Conservation (phyloP, 176 grass and related monocot species). For the Musa schizocarpa region DNA sequence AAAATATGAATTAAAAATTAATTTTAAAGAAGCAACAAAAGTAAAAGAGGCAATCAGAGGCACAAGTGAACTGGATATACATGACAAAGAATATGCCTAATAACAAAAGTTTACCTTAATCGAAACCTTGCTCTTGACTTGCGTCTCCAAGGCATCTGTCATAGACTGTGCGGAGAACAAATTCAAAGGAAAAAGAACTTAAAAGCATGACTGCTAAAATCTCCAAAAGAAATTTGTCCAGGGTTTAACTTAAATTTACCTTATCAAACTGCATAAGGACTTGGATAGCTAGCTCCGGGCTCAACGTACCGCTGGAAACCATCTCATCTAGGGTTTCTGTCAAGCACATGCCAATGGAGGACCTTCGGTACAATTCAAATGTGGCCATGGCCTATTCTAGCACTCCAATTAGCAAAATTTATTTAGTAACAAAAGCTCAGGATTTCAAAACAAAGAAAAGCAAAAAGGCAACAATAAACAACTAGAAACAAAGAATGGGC, state of each 20-base stretch:
- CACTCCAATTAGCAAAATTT: neutral
- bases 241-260: slow-evolving; percentile 26
- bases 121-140: slow-evolving; percentile 68
- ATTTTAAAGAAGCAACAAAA: neutral
- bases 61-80: neutral
- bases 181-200: slow-evolving; percentile 10
- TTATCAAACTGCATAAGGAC: slow-evolving; percentile 91
- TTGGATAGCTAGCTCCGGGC: slow-evolving; percentile 73
- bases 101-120: slow-evolving; percentile 48
- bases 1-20: neutral
- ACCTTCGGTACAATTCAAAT: slow-evolving; percentile 76
- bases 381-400: slow-evolving; percentile 37
- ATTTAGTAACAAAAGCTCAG: neutral
- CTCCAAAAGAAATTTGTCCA: neutral
- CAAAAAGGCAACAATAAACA: no score
- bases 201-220: neutral
- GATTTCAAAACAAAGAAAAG: neutral
- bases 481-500: neutral
- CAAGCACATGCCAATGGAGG: slow-evolving; percentile 68
- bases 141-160: slow-evolving; percentile 46
- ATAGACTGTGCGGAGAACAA: slow-evolving; percentile 46
- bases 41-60: neutral
- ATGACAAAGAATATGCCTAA: neutral
- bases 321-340: slow-evolving; percentile 80
- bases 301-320: slow-evolving; percentile 49